Evolutionary conservation across 805 yeast species (phyloP), one percentile per base, ranked within the genome.

Genomic region (Hagleromyces aurorensis): DNA sequence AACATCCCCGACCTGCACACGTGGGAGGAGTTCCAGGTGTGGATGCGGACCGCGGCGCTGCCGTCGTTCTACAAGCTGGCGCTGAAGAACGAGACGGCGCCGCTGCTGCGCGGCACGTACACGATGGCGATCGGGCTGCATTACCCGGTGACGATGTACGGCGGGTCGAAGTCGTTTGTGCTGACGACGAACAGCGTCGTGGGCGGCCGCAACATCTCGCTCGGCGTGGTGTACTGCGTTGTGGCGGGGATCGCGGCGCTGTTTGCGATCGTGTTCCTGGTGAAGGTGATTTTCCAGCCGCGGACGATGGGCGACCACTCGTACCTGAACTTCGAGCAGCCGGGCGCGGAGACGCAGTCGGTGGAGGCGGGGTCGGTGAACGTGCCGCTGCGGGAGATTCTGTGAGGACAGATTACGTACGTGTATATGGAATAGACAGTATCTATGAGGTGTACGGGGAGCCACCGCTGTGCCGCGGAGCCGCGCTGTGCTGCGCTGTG

Each of bases 31-130:
- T 69, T 82, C 37, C 89, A 81, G 46, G 82, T 81, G 43, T 82
- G 93, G 93, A 81, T 82, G 89, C 69, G 84, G 38, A 86, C 96
- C 1, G 95, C 97, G 0, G 96, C 94, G 0, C 64, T 89, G 39
- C 94, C 97, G 16, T 73, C 79, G 8, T 89, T 91, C 50, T 75
- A 80, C 65, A 89, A 91, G 52, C 59, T 86, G 20, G 87, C 86
- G 23, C 69, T 79, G 25, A 74, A 80, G 43, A 87, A 84, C 57
- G 78, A 74, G 36, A 63, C 72, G 2, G 62, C 62, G 1, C 48
- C 69, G 2, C 56, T 89, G 36, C 38, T 52, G 1, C 61, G 70
- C 7, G 97, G 97, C 3, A 70, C 72, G 7, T 91, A 89, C 55
- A 64, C 68, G 36, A 59, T 86, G 24, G 67, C 67, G 28, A 69